These are phyloP conservation scores for Cajanus cajan DNA, from an alignment of 306 rosid genomes.

Conservation along the genomic window DNA sequence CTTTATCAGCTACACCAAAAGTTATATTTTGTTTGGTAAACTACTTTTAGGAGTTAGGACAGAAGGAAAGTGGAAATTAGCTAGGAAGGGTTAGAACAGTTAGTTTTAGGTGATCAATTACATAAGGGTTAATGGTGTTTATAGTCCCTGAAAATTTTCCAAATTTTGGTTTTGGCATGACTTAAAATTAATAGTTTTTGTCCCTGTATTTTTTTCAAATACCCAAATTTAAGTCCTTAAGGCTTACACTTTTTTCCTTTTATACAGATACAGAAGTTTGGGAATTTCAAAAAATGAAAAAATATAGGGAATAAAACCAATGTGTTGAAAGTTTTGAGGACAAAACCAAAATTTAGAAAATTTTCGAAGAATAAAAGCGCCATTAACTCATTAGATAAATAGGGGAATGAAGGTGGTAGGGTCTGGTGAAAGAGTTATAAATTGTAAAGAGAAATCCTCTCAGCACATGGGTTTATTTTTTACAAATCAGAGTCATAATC, in stretches of 20 bases:
- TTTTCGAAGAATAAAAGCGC: neutral
- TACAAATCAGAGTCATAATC: neutral
- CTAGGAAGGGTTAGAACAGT: neutral
- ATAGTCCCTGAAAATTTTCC: neutral
- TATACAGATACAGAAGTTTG: neutral
- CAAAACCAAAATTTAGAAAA: too few relatives aligned
- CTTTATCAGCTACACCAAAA: neutral
- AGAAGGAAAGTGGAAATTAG: neutral
- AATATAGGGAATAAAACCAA: neutral
- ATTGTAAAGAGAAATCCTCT: neutral
- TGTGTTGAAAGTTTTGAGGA: neutral
- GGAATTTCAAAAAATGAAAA: neutral
- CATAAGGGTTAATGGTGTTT: neutral
- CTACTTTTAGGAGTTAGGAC: neutral
- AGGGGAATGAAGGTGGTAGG: neutral
- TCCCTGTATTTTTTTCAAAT: neutral
- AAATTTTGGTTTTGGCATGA: neutral
- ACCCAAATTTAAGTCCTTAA: neutral
- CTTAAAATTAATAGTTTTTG: neutral
- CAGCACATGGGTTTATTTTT: neutral
- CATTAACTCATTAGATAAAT: neutral
- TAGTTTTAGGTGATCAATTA: neutral
- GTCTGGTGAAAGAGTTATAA: neutral
- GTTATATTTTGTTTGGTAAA: neutral
- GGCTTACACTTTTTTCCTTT: neutral